Base-by-base conservation (phyloP, 371 early-diverging fungal species). In the Nematocida sp. region DNA sequence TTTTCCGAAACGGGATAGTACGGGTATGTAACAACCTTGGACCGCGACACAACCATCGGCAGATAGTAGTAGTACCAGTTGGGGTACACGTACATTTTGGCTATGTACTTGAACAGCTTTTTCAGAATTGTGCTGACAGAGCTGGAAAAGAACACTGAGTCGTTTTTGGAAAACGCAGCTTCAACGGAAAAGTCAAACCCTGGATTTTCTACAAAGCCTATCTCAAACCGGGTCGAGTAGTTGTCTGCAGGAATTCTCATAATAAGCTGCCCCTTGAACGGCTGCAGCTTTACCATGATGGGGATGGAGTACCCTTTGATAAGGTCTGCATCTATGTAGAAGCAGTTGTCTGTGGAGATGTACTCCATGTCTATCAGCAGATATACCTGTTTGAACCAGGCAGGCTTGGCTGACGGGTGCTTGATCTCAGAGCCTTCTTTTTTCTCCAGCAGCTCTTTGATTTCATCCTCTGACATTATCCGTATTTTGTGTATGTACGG, bases 181-280 rank as follows among this genome's bases (percentile, higher is more conserved):
- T 76, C 76, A 4, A 80, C 67, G 0, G 63, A 32, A n/a, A 82
- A 70, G 38, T 78, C 63, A 52, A 82, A 74, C 15, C 63, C 58
- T 13, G 80, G 80, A 31, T 78, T 70, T 17, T 36, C 63, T 32
- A 77, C 21, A 70, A 82, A 82, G 8, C 65, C 46, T 63, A 65
- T 67, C 55, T 82, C 82, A 49, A 76, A 78, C 50, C 82, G 36
- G 53, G 82, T 82, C 36, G 65, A 56, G 43, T 82, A 80, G 56
- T 64, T 74, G 40, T 76, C 63, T 0, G 82, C 70, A 29, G 82
- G 82, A n/a, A 79, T n/a, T 53, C 78, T 64, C 1, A 80, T 27
- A 23, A 82, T 27, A 27, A 80, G 38, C 19, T 80, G 49, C 38
- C 80, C 80, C 63, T 77, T 55, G 32, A 82, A 60, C 15, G 67